These are phyloP conservation scores for Canariomyces notabilis DNA, from an alignment of 2,329 filamentous ascomycete genomes.

Conservation along the genomic window DNA sequence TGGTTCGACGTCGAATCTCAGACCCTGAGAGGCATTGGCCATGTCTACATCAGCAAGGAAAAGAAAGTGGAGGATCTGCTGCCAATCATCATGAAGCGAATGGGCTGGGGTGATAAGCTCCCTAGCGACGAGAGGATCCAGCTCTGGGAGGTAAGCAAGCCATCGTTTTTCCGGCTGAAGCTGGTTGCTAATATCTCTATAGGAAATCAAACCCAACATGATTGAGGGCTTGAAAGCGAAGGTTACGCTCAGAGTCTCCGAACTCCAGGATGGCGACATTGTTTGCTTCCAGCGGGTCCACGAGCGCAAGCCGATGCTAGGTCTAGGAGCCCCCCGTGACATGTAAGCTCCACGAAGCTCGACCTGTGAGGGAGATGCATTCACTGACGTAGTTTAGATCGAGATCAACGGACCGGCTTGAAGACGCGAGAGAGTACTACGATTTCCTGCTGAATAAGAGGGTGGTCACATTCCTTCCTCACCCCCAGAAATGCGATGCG, in stretches of 20 bases:
- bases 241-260: slow-evolving; percentile 80
- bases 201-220: slow-evolving; percentile 97
- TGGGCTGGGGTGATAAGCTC: slow-evolving; percentile 79
- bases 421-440: slow-evolving; percentile 82
- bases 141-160: slow-evolving; percentile 66
- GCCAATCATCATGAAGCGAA: slow-evolving; percentile 69
- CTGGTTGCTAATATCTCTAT: slow-evolving; percentile 20
- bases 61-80: slow-evolving; percentile 84
- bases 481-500: slow-evolving; percentile 51
- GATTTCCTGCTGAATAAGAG: slow-evolving; percentile 87
- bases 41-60: slow-evolving; percentile 81
- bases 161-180: not conserved
- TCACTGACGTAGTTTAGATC: slow-evolving; percentile 20
- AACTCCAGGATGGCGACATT: slow-evolving; percentile 96
- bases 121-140: slow-evolving; percentile 55
- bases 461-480: slow-evolving; percentile 70
- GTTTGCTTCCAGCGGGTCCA: slow-evolving; percentile 78
- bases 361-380: slow-evolving; percentile 2
- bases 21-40: slow-evolving; percentile 67
- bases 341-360: slow-evolving; percentile 17
- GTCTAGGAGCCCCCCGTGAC: slow-evolving; percentile 36
- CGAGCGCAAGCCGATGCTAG: slow-evolving; percentile 42
- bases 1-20: slow-evolving; percentile 79
- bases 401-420: slow-evolving; percentile 48
- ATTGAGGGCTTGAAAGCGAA: slow-evolving; percentile 92